Base-by-base conservation (phyloP, 1,139 yeast species). In the Suhomyces choctaworum region DNA sequence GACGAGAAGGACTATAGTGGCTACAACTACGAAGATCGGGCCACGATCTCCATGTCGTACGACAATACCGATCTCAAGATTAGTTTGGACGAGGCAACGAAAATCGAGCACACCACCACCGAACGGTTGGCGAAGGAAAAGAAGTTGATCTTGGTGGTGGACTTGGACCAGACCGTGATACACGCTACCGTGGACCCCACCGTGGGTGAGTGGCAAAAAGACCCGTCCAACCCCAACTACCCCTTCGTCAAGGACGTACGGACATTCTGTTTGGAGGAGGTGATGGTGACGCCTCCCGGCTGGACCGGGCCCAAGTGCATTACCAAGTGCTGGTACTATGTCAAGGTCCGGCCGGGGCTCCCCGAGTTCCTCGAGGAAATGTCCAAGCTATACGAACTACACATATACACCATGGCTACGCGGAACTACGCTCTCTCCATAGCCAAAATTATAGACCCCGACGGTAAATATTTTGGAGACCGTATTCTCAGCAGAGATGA, bases 331-430 rank as follows among this genome's bases (percentile, higher is more conserved):
- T 82, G 92, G 84, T 94, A 92, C 58, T 94, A 87, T 51, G 96
- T 94, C 22, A 92, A 94, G 58, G 65, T 88, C 29, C 75, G 99
- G 45, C 97, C 98, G 0, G 97, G 97, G 0, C 66, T 92, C 29
- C 64, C 73, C 34, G 80, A 78, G 34, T 92, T 92, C 56, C 71
- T 92, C 37, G 74, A 73, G 36, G 68, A 69, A 34, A 75, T 88
- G 45, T 69, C 82, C 5, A 62, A 80, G 30, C 62, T 76, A 35
- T 92, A 85, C 56, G 98, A 92, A 62, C 69, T 92, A 73, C 98
- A 92, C 59, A 88, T 92, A 27, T 92, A 92, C 59, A 92, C 99
- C 7, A 92, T 92, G 99, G 98, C 98, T n/a, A 94, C 98, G 3
- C 70, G 96, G 45, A 82, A 92, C 27, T 92, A 92, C 62, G 99